Conservation (phyloP, 2,329 filamentous ascomycete genomes). For the Akanthomyces uredinophilus region DNA sequence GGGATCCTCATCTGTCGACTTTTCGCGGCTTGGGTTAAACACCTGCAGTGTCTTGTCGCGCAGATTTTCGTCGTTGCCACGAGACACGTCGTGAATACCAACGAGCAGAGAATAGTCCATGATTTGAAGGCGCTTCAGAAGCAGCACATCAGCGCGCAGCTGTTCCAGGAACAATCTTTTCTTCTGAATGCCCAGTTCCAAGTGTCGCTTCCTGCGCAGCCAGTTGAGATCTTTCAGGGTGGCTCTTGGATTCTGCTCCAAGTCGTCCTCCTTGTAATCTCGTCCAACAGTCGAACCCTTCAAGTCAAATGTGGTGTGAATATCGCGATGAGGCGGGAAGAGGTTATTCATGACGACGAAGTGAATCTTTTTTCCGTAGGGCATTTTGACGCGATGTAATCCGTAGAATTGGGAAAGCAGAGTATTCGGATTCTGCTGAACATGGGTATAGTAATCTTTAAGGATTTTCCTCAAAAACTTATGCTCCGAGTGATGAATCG, state of each 20-base stretch:
- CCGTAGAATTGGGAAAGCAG: slow-evolving; percentile 97
- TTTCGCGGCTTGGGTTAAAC: slow-evolving; percentile 81
- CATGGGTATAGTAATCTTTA: slow-evolving; percentile 90
- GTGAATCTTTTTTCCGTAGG: slow-evolving; percentile 96
- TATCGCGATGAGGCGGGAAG: slow-evolving; percentile 94
- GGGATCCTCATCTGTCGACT: slow-evolving; percentile 49
- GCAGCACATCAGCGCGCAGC: slow-evolving; percentile 76
- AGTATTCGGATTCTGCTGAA: slow-evolving; percentile 90
- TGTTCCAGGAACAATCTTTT: slow-evolving; percentile 85
- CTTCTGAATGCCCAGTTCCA: slow-evolving; percentile 86
- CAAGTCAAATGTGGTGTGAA: slow-evolving; percentile 93
- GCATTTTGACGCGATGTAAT: slow-evolving; percentile 94
- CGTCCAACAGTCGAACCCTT: slow-evolving; percentile 95
- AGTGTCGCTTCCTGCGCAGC: slow-evolving; percentile 75
- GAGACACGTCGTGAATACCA: slow-evolving; percentile 84
- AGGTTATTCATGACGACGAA: slow-evolving; percentile 99
- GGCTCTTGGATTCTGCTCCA: slow-evolving; percentile 83
- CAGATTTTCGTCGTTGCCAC: slow-evolving; percentile 93
- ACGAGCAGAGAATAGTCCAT: slow-evolving; percentile 98
- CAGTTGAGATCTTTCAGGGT: slow-evolving; percentile 97
- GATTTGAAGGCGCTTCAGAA: slow-evolving; percentile 84
- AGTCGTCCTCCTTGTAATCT: slow-evolving; percentile 82
- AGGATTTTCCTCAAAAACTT: slow-evolving; percentile 80
- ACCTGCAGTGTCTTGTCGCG: slow-evolving; percentile 85
- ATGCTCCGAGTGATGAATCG: slow-evolving; percentile 92